Conservation (phyloP, 768 basidiomycete genomes). For the Nidula microcarpa region DNA sequence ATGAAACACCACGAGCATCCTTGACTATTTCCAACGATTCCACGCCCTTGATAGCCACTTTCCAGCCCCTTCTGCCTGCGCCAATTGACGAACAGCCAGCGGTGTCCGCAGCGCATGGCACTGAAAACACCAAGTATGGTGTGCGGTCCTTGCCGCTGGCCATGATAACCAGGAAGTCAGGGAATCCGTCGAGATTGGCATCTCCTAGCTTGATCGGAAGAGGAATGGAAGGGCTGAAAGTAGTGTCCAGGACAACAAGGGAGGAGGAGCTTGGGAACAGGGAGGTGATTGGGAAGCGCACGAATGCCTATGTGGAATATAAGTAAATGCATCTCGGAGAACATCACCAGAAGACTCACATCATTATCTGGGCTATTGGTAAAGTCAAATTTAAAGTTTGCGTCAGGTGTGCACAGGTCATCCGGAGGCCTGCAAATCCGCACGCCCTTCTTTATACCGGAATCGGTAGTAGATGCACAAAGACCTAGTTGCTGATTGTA, state of each 20-base stretch:
- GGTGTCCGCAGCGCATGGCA: constrained; percentile 51
- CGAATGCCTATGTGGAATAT: constrained; percentile 46
- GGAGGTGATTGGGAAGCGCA: constrained; percentile 59
- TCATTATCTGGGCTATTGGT: constrained; percentile 44
- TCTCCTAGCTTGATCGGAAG: constrained; percentile 83
- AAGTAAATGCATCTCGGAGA: constrained; percentile 1
- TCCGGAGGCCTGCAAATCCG: constrained; percentile 71
- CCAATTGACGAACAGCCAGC: constrained; percentile 55
- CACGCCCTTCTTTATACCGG: constrained; percentile 44
- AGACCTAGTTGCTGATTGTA: constrained; percentile 90
- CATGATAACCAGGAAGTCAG: constrained; percentile 71
- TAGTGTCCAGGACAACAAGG: constrained; percentile 69
- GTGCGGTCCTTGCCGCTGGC: constrained; percentile 41
- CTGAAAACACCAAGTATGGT: constrained; percentile 62
- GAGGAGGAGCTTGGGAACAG: constrained; percentile 52
- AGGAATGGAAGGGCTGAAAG: constrained; percentile 65
- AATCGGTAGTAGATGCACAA: constrained; percentile 58
- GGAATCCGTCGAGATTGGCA: constrained; percentile 90
- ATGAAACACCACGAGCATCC: constrained; percentile 77
- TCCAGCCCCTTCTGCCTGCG: constrained; percentile 64
- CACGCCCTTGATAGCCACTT: constrained; percentile 47
- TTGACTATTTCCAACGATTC: constrained; percentile 60
- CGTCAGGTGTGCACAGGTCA: constrained; percentile 79
- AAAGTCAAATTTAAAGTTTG: constrained; percentile 76
- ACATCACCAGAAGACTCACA: constrained; percentile 25